Evolutionary conservation across 192 early-diverging fungal species (phyloP), one percentile per base, ranked within the genome.

Genomic region (Linnemannia zychae): DNA sequence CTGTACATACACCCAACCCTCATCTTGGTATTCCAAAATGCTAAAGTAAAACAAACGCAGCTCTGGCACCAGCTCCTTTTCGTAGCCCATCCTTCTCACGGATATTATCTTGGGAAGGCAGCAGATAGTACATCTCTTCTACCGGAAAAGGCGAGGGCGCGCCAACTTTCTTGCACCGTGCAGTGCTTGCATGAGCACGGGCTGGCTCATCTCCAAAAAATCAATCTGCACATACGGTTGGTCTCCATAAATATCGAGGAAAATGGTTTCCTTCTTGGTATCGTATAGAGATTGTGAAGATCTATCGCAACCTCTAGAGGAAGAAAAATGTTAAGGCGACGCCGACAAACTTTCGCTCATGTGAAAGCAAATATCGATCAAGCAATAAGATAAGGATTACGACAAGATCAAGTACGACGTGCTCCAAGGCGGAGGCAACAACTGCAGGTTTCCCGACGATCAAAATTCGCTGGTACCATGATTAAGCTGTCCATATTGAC

Each of bases 371-470:
- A 66, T 66, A 66, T 66, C 63, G 28, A 66, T 66, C 20, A 34
- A 34, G 34, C 63, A 66, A 66, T 66, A 28, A 28, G 63, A 66
- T 28, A 66, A 66, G 34, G 63, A 66, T 36, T 66, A 34, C 16
- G 63, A 66, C 24, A 66, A 66, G 63, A 66, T 66, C 63, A 66
- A 66, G 63, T 66, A 66, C 34, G 63, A 66, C 34, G 63, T 66
- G 63, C 63, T 66, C 24, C 63, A 66, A 33, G 24, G 28, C 24
- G 28, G 63, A 66, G 63, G 63, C 20, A 31, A 36, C 24, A 66
- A 36, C 13, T 66, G 24, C 24, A 66, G 4, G 34, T 28, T 66
- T 66, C 31, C 63, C 24, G 20, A 36, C n/a, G 63, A 66, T 66
- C 63, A 6, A 22, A 33, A n/a, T 1, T 13, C 63, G 24, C 34